Evolutionary conservation across 1,284 basidiomycete genomes (phyloP), one percentile per base, ranked within the genome.

Genomic region (Ceratobasidium sp.): DNA sequence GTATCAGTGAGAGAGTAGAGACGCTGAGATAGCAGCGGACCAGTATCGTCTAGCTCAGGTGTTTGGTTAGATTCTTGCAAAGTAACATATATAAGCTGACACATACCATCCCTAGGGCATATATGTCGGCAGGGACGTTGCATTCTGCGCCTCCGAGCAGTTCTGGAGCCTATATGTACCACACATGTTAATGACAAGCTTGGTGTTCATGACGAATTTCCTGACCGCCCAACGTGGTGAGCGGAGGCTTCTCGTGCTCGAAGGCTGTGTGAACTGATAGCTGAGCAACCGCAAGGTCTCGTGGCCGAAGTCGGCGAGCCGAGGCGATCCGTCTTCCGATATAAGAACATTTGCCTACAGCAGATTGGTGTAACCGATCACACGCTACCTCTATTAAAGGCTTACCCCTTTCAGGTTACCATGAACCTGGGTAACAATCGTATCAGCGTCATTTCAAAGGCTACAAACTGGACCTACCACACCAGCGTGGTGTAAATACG

Each of bases 351-450:
- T 67, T 1, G 23, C 9, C 64, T 67, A 49, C 18, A n/a, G 4
- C 0, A 9, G 12, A 51, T 2, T 51, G 12, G 33, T 33, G 4
- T 33, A 1, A 67, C 2, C 26, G 5, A 26, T 44, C 10, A 28
- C 10, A 10, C n/a, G 20, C n/a, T 3, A 46, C 1, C 0, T 15
- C 7, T 2, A 12, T 23, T 1, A 1, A 33, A 39, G n/a, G 51
- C 71, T 18, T n/a, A 73, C 71, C 2, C 20, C 71, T 46, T 73
- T 73, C 5, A 73, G 46, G 44, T 73, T 58, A n/a, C 71, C 71
- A 51, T 73, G 71, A 49, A 73, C 44, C 71, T 73, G 20, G 15
- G 7, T 6, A 28, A 1, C 4, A 53, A 4, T 33, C 4, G 15
- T 10, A 3, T 55, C 13, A 23, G 10, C 3, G 33, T 33, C 33